These are phyloP conservation scores for Quercus lobata DNA, from an alignment of 331 rosid genomes.

Conservation along the genomic window DNA sequence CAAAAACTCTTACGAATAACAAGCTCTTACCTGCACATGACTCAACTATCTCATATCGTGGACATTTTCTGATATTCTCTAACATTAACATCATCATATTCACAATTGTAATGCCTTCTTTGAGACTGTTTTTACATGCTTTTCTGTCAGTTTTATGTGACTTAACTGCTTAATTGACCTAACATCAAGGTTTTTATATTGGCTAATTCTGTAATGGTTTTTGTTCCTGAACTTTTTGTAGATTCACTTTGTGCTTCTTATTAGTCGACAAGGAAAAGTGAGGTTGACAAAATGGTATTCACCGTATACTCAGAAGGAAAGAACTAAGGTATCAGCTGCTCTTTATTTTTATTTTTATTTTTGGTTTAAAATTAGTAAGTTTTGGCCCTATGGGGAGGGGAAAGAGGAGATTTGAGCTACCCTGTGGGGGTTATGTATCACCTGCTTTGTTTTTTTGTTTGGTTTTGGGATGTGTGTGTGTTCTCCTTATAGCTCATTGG, in stretches of 20 bases:
- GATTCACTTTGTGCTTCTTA: conserved; percentile 60
- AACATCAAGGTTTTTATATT: not conserved
- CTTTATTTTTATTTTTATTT: not conserved
- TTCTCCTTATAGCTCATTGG: not conserved
- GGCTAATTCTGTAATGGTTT: not conserved
- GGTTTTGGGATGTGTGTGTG: too few relatives aligned
- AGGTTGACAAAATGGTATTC: conserved; percentile 73
- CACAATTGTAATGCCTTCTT: not conserved
- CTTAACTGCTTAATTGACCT: not conserved
- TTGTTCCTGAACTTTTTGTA: not conserved
- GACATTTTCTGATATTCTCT: not conserved
- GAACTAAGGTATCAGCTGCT: conserved; percentile 61
- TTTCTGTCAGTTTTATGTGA: not conserved
- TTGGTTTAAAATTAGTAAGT: too few relatives aligned
- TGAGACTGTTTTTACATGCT: not conserved
- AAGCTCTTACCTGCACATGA: not conserved
- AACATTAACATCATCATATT: not conserved
- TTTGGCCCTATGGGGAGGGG: too few relatives aligned
- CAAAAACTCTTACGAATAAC: not conserved
- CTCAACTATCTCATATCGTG: not conserved
- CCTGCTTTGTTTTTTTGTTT: not conserved
- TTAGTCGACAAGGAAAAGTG: conserved; percentile 61
- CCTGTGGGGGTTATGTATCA: too few relatives aligned
- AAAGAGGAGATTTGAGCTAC: too few relatives aligned
- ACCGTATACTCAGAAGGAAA: conserved; percentile 81